phyloP scores from a whole-genome alignment of 768 basidiomycete species.

The Russula compacta region DNA sequence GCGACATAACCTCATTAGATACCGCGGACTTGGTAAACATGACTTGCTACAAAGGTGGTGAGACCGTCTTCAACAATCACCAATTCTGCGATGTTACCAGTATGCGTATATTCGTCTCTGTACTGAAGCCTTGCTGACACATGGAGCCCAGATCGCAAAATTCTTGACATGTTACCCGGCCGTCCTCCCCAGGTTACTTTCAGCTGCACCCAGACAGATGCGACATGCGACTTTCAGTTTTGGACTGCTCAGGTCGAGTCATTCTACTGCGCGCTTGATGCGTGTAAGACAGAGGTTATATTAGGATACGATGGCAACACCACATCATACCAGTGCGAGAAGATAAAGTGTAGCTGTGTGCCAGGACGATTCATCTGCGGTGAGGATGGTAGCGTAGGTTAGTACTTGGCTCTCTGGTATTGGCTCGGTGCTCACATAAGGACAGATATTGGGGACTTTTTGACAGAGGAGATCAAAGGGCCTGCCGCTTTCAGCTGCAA shows the following conservation, averaged over 20 bases:
- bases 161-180: constrained; percentile 85
- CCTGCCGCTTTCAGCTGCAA: constrained; percentile 82
- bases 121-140: not conserved
- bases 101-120: constrained; percentile 32
- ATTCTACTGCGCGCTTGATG: constrained; percentile 84
- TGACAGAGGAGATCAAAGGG: constrained; percentile 81
- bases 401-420: constrained; percentile 26
- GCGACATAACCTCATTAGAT: constrained; percentile 31
- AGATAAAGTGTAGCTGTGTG: constrained; percentile 87
- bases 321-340: constrained; percentile 73
- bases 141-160: constrained; percentile 70
- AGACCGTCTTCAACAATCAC: constrained; percentile 90
- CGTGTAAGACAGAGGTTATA: constrained; percentile 45
- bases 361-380: constrained; percentile 92
- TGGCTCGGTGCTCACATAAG: not conserved
- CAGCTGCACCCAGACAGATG: constrained; percentile 59
- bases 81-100: constrained; percentile 99
- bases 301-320: constrained; percentile 56
- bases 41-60: constrained; percentile 91
- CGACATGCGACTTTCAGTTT: constrained; percentile 90
- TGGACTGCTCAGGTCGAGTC: constrained; percentile 94
- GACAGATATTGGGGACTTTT: constrained; percentile 88
- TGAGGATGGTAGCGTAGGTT: constrained; percentile 87
- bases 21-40: constrained; percentile 48
- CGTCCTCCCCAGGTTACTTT: constrained; percentile 96